Evolutionary conservation across 179 eudicot species (phyloP).

Genomic region (Sideroxylon spinosum): DNA sequence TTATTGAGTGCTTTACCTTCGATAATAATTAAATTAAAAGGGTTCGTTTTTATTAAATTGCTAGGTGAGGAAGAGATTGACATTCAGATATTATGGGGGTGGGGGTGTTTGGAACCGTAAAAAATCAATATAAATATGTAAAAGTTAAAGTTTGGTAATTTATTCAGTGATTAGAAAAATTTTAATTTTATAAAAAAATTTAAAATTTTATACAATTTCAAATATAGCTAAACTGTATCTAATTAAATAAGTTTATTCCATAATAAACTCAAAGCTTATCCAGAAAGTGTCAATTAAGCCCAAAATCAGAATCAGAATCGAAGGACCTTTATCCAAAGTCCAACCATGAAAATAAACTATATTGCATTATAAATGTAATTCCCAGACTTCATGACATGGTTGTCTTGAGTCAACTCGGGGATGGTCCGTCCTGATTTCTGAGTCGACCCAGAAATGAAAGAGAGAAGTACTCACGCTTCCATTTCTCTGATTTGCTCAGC

Average conservation of each 20-base stretch:
- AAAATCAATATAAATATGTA: no score
- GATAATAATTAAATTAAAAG: background rate
- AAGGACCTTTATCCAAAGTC: background rate
- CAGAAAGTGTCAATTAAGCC: no score
- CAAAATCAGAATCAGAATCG: background rate
- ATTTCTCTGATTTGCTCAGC: slow-evolving; percentile 87
- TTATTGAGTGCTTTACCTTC: background rate
- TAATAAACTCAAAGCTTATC: no score
- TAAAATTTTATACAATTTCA: background rate
- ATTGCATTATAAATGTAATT: background rate
- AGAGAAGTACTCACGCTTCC: slow-evolving; percentile 68
- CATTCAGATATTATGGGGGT: background rate
- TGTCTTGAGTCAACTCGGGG: slow-evolving; percentile 2
- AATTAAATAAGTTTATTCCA: background rate
- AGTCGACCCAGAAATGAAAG: background rate
- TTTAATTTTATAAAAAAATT: no score
- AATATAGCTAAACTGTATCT: background rate
- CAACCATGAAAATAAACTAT: background rate
- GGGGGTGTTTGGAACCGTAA: no score
- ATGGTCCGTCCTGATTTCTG: background rate
- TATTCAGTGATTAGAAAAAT: no score
- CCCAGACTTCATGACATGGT: background rate
- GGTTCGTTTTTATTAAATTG: background rate
- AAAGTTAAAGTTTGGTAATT: no score
- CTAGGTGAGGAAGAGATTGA: background rate